Evolutionary conservation across 1,284 basidiomycete genomes (phyloP), one percentile per base, ranked within the genome.

Genomic region (Testicularia cyperi): DNA sequence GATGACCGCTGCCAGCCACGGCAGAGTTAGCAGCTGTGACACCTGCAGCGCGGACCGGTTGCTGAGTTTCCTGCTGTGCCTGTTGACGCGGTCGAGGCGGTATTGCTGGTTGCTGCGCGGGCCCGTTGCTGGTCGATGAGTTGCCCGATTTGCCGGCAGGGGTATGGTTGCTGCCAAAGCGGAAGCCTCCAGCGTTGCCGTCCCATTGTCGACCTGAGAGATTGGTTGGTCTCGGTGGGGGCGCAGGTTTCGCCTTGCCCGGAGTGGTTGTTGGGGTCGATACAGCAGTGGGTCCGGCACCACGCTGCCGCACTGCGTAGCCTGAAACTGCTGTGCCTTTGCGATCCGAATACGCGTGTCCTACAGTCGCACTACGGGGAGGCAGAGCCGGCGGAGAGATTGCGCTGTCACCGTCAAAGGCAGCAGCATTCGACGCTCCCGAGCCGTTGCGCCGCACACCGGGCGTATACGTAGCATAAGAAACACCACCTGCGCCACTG

Each of bases 401-500:
- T 2, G 22, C 27, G 0, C 19, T 37, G 3, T 49, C 57, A n/a
- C n/a, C n/a, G n/a, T n/a, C n/a, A n/a, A n/a, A n/a, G n/a, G n/a
- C n/a, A n/a, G n/a, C n/a, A n/a, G n/a, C n/a, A n/a, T n/a, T n/a
- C n/a, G n/a, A n/a, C n/a, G n/a, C n/a, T n/a, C n/a, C n/a, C n/a
- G n/a, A n/a, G n/a, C n/a, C n/a, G n/a, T n/a, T n/a, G n/a, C n/a
- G n/a, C n/a, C n/a, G n/a, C n/a, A n/a, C n/a, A n/a, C 51, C 57
- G 0, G 57, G 57, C 14, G 51, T 55, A 15, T 61, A 61, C 2
- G 57, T 61, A 1, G 57, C 51, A 15, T 61, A 61, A 2, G 20
- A 24, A n/a, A n/a, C n/a, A n/a, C n/a, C 26, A 52, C 16, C 6
- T 30, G 32, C 22, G 29, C 12, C 28, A 35, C 42, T 27, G 21